phyloP scores from a whole-genome alignment of 1,284 basidiomycete species.

The Ganoderma resinaceum region DNA sequence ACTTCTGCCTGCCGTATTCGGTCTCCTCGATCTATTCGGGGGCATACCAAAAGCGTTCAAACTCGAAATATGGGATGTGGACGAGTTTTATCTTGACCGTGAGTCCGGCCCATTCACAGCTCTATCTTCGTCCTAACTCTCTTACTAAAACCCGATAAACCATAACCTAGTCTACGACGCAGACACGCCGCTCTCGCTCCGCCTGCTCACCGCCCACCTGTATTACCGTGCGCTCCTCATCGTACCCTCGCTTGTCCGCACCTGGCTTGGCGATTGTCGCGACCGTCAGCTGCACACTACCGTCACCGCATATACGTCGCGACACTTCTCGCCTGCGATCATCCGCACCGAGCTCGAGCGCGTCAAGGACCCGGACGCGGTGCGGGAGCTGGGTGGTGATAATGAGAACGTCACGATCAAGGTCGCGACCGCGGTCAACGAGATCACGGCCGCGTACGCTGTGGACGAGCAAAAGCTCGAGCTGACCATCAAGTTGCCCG shows the following conservation, averaged over 20 bases:
- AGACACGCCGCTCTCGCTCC: slow-evolving; percentile 62
- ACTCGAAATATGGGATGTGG: slow-evolving; percentile 83
- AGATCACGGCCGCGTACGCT: slow-evolving; percentile 82
- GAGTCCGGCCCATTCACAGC: slow-evolving; percentile 38
- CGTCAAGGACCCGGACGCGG: slow-evolving; percentile 70
- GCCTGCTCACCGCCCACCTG: slow-evolving; percentile 85
- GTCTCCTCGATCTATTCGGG: slow-evolving; percentile 69
- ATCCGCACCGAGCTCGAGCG: slow-evolving; percentile 85
- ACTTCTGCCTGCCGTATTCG: slow-evolving; percentile 83
- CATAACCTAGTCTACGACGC: slow-evolving; percentile 63
- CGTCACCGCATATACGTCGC: slow-evolving; percentile 82
- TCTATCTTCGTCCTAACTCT: not conserved
- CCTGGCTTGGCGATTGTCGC: slow-evolving; percentile 88
- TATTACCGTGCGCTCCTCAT: slow-evolving; percentile 87
- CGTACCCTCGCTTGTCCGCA: slow-evolving; percentile 84
- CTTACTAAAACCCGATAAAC: not conserved
- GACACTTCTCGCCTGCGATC: slow-evolving; percentile 92
- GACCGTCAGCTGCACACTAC: slow-evolving; percentile 86
- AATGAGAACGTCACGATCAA: slow-evolving; percentile 87
- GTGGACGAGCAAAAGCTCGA: slow-evolving; percentile 97
- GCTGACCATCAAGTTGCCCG: slow-evolving; percentile 86
- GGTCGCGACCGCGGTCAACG: slow-evolving; percentile 72
- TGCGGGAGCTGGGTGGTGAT: slow-evolving; percentile 80
- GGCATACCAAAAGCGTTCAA: slow-evolving; percentile 72
- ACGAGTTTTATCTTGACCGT: slow-evolving; percentile 89